Evolutionary conservation across 371 early-diverging fungal genomes (phyloP), one percentile per base, ranked within the genome.

Genomic region (Apophysomyces variabilis): DNA sequence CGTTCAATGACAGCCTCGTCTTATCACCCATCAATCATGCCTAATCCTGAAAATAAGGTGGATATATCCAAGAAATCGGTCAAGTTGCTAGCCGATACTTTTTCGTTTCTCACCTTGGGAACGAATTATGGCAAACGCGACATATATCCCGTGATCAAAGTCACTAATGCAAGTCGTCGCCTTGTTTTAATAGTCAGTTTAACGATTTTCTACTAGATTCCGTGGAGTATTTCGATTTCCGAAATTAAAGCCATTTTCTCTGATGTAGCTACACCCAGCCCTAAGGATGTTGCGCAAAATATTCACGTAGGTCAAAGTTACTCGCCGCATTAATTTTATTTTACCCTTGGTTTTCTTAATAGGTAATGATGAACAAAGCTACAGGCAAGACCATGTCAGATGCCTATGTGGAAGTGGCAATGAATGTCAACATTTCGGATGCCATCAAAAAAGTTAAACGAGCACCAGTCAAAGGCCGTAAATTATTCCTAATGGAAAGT

Each of bases 371-470:
- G 12, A 68, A 80, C 65, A 79, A 82, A n/a, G 58, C 69, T 5
- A 79, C 85, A 3, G 86, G 86, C 9, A 85, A 86, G 64, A 87
- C 85, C 0, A 65, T 70, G 44, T 68, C 77, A 13, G 80, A 82
- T 56, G 80, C 81, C 26, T 87, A 69, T 61, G 69, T 87, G 12
- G 87, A 87, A 60, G 64, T 86, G 12, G 60, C 70, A 32, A 66
- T 73, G 5, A 59, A 67, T 18, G 36, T 61, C 12, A 77, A 80
- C 21, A 76, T 75, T 13, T 64, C 62, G 13, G 68, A 66, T 35
- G 78, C 79, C 0, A 73, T 78, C 3, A 65, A 67, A 9, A 56
- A 68, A 12, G 66, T 68, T 5, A 74, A 76, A 46, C 65, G 76
- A 14, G 72, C 76, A 46, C 72, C 78, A 5, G 66, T 86, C 8